A percentile compares a stretch with the other conserved stretches of the same genome.
Conservation (phyloP, 495 filamentous ascomycete species). For the Cercophora newfieldiana region DNA sequence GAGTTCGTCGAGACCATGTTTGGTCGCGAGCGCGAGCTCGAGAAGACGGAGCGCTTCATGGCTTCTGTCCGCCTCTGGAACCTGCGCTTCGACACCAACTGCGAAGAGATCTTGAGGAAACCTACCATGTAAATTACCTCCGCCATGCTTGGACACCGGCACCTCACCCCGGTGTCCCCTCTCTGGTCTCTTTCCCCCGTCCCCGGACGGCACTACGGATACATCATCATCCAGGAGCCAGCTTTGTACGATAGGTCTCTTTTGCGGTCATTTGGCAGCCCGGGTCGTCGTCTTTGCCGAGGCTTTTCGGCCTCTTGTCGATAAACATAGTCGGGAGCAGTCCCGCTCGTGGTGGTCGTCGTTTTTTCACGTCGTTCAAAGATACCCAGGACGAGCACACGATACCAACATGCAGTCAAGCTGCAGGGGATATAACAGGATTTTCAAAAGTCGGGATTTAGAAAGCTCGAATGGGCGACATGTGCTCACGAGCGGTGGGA, state of each 20-base stretch:
- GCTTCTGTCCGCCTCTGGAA: slow-evolving; percentile 88
- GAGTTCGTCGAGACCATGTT: slow-evolving; percentile 99
- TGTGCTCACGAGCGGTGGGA: slow-evolving; percentile 8
- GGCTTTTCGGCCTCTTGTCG: slow-evolving; percentile 19
- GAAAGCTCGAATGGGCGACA: not conserved
- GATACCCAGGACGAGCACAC: slow-evolving; percentile 23
- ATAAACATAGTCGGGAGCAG: slow-evolving; percentile 32
- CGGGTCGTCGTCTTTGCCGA: slow-evolving; percentile 19
- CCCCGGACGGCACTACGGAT: slow-evolving; percentile 17
- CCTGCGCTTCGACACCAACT: slow-evolving; percentile 94
- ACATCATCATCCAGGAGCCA: slow-evolving; percentile 24
- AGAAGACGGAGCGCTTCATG: slow-evolving; percentile 96
- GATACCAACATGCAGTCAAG: slow-evolving; percentile 4
- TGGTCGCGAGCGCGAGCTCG: slow-evolving; percentile 85
- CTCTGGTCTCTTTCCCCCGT: slow-evolving; percentile 6
- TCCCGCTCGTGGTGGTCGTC: slow-evolving; percentile 25
- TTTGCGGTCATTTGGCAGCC: slow-evolving; percentile 32
- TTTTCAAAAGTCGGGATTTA: slow-evolving; percentile 16
- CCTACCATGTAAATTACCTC: slow-evolving; percentile 46
- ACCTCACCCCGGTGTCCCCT: slow-evolving; percentile 1
- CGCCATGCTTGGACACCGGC: not conserved
- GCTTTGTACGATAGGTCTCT: slow-evolving; percentile 40
- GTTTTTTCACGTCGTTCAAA: slow-evolving; percentile 23
- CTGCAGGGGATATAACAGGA: slow-evolving; percentile 17
- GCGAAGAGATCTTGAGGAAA: slow-evolving; percentile 80